Percentiles rank a stretch among this genome's conserved stretches.
Evolutionary conservation across 306 rosid genomes (phyloP).

Genomic region (Ormosia semicastrata): DNA sequence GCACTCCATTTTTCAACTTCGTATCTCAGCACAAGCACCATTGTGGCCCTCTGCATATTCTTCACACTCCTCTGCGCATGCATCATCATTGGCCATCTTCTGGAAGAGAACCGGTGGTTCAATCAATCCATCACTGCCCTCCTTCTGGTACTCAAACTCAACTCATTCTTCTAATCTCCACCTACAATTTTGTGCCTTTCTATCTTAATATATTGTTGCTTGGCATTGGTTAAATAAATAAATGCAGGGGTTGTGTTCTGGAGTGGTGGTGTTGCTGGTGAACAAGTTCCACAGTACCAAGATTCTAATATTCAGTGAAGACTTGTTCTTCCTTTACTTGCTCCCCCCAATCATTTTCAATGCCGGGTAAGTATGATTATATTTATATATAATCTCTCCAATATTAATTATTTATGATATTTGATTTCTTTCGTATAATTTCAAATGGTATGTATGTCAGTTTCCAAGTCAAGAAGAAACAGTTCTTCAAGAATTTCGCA

Average conservation of each 20-base stretch:
- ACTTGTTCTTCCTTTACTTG: conserved; percentile 79
- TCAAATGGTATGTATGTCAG: conserved; percentile 40
- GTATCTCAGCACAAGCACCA: too few relatives aligned
- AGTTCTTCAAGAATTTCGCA: conserved; percentile 73
- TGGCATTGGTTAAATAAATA: not conserved
- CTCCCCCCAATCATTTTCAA: conserved; percentile 90
- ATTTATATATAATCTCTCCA: too few relatives aligned
- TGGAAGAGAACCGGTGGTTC: conserved; percentile 68
- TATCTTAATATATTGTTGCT: not conserved
- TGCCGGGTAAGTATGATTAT: conserved; percentile 63
- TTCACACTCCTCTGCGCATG: conserved; percentile 68
- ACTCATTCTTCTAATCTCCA: not conserved
- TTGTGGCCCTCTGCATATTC: conserved; percentile 59
- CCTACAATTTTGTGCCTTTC: not conserved
- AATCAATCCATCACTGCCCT: conserved; percentile 77
- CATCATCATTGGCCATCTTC: conserved; percentile 66
- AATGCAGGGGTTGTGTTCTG: conserved; percentile 74
- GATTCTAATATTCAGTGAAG: conserved; percentile 54
- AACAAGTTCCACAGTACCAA: conserved; percentile 42
- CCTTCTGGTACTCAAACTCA: conserved; percentile 43
- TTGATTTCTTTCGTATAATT: not conserved
- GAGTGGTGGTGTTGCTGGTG: conserved; percentile 59
- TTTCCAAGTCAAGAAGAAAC: conserved; percentile 88
- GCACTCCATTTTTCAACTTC: too few relatives aligned
- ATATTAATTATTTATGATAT: not conserved